Evolutionary conservation across 495 filamentous ascomycete species (phyloP).

Genomic region (Penicillium cinerascens): DNA sequence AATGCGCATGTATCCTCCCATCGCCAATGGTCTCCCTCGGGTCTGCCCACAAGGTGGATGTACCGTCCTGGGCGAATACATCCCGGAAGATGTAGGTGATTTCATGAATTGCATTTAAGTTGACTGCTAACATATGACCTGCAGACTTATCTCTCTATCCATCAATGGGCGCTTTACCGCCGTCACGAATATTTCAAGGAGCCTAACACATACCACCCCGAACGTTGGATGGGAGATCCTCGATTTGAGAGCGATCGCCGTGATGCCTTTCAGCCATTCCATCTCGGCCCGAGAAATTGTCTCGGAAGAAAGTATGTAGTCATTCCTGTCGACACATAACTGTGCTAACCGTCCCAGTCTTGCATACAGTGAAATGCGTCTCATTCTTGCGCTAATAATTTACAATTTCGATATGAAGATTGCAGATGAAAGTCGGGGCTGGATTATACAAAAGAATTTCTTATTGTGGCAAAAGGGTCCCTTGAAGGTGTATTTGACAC

Average conservation of each 20-base stretch:
- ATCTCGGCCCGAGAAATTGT: constrained; percentile 56
- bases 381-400: constrained; percentile 36
- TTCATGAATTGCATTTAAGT: neutral
- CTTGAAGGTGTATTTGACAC: constrained; percentile 26
- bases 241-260: constrained; percentile 39
- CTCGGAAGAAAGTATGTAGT: constrained; percentile 53
- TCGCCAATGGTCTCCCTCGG: constrained; percentile 45
- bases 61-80: constrained; percentile 42
- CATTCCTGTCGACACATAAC: neutral
- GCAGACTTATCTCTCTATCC: constrained; percentile 48
- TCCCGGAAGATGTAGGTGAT: constrained; percentile 32
- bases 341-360: constrained; percentile 24
- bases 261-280: constrained; percentile 53
- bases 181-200: constrained; percentile 41
- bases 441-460: constrained; percentile 32
- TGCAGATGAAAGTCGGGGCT: constrained; percentile 29
- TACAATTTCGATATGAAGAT: constrained; percentile 41
- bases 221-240: constrained; percentile 43
- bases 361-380: constrained; percentile 40
- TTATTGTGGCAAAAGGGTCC: constrained; percentile 32
- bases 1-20: constrained; percentile 57
- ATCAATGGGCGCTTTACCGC: constrained; percentile 48
- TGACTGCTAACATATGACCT: constrained; percentile 2
- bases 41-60: constrained; percentile 43
- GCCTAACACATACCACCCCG: constrained; percentile 47